A percentile compares a stretch with the other conserved stretches of the same genome.
These are phyloP conservation scores for Trichoderma sp. DNA, from an alignment of 2,329 filamentous ascomycete species.

Conservation along the genomic window DNA sequence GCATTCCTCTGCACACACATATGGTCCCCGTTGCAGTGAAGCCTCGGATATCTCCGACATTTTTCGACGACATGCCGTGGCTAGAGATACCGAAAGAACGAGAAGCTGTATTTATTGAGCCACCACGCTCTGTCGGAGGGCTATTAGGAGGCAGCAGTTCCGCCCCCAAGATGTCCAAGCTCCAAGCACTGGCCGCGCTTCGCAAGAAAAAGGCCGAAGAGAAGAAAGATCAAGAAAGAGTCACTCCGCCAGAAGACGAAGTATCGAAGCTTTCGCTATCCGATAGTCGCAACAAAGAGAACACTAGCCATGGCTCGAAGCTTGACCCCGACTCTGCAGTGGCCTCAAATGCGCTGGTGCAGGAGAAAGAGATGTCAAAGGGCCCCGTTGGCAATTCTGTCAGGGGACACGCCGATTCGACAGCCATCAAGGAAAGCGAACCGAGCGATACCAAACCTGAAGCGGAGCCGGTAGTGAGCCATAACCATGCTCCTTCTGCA, in stretches of 20 bases:
- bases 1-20: neutral
- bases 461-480: slow-evolving; percentile 31
- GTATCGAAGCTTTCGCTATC: slow-evolving; percentile 42
- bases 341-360: neutral
- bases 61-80: slow-evolving; percentile 89
- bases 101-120: slow-evolving; percentile 66
- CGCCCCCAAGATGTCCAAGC: slow-evolving; percentile 78
- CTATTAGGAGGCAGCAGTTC: slow-evolving; percentile 75
- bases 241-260: slow-evolving; percentile 36
- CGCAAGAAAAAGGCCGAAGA: slow-evolving; percentile 81
- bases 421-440: neutral
- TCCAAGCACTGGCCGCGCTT: slow-evolving; percentile 86
- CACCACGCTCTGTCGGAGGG: slow-evolving; percentile 60
- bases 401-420: neutral
- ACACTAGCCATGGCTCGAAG: slow-evolving; percentile 22
- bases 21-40: slow-evolving; percentile 31
- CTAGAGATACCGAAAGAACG: slow-evolving; percentile 70
- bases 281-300: slow-evolving; percentile 39
- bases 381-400: neutral
- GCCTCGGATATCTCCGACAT: slow-evolving; percentile 46
- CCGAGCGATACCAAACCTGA: slow-evolving; percentile 1
- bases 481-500: slow-evolving; percentile 51
- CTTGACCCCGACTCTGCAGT: neutral
- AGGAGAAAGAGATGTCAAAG: neutral
- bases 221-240: slow-evolving; percentile 47